Evolutionary conservation across 176 grass and related monocot genomes (phyloP).

Genomic region (Cenchrus purpureus): DNA sequence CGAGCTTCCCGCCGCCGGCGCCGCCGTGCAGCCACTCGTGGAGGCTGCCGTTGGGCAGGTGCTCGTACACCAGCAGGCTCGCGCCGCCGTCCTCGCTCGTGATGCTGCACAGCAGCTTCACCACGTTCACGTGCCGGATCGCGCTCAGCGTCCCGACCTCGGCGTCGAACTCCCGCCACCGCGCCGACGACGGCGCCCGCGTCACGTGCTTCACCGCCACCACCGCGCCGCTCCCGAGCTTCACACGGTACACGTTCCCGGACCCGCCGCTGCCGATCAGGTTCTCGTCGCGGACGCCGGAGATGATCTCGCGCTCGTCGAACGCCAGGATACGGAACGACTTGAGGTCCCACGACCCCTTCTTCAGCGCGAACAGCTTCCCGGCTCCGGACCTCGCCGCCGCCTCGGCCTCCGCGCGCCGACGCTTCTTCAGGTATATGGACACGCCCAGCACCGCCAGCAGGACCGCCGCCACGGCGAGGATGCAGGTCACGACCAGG

Average conservation of each 20-base stretch:
- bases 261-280: conserved; percentile 89
- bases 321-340: conserved; percentile 78
- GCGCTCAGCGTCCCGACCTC: conserved; percentile 88
- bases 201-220: conserved; percentile 92
- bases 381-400: neutral
- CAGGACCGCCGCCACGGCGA: conserved; percentile 41
- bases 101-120: conserved; percentile 92
- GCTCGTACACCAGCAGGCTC: conserved; percentile 91
- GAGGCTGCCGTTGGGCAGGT: conserved; percentile 89
- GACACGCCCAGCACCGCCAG: conserved; percentile 56
- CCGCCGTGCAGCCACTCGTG: conserved; percentile 62
- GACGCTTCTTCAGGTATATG: conserved; percentile 54
- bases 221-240: conserved; percentile 50
- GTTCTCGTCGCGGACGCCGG: conserved; percentile 71
- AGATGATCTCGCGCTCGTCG: conserved; percentile 77
- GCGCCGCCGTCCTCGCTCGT: conserved; percentile 71
- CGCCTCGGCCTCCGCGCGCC: conserved; percentile 10
- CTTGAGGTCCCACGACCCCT: conserved; percentile 76
- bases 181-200: conserved; percentile 33
- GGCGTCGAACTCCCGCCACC: conserved; percentile 82
- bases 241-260: conserved; percentile 85
- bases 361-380: conserved; percentile 51
- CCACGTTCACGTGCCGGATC: conserved; percentile 89
- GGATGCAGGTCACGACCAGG: conserved; percentile 55
- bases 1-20: conserved; percentile 23